Conservation (phyloP, 176 grass and related monocot species). For the Rhynchospora tenuis region DNA sequence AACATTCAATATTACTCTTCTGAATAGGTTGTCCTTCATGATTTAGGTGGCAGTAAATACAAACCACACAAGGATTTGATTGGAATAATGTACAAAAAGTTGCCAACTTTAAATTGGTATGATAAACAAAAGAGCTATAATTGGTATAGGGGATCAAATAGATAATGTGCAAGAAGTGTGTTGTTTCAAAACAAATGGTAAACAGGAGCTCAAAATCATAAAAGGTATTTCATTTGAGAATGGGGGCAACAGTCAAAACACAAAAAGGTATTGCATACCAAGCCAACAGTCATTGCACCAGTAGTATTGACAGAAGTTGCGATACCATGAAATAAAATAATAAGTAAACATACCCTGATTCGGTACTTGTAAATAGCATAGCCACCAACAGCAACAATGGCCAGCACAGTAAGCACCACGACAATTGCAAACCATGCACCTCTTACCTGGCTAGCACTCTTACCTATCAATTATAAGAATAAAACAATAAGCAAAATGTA, state of each 20-base stretch:
- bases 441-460: constrained; percentile 24
- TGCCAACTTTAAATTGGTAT: not conserved
- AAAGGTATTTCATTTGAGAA: not conserved
- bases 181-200: not conserved
- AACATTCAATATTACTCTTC: not conserved
- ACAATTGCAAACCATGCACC: constrained; percentile 18
- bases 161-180: not conserved
- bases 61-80: not conserved
- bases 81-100: not conserved
- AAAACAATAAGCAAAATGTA: constrained; percentile 2
- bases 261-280: not conserved
- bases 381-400: constrained; percentile 12
- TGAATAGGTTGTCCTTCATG: not conserved
- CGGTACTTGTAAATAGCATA: constrained; percentile 27
- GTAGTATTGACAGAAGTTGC: not conserved
- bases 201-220: not conserved
- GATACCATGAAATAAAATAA: not conserved
- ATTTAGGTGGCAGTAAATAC: too few relatives aligned
- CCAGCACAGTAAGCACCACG: constrained; percentile 13
- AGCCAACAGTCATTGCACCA: not conserved
- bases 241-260: not conserved
- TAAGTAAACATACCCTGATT: constrained; percentile 24
- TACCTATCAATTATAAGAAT: constrained; percentile 17
- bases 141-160: not conserved
- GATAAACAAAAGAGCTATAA: not conserved